Evolutionary conservation across 2,329 filamentous ascomycete species (phyloP).

Genomic region (Fusarium pilosicola): DNA sequence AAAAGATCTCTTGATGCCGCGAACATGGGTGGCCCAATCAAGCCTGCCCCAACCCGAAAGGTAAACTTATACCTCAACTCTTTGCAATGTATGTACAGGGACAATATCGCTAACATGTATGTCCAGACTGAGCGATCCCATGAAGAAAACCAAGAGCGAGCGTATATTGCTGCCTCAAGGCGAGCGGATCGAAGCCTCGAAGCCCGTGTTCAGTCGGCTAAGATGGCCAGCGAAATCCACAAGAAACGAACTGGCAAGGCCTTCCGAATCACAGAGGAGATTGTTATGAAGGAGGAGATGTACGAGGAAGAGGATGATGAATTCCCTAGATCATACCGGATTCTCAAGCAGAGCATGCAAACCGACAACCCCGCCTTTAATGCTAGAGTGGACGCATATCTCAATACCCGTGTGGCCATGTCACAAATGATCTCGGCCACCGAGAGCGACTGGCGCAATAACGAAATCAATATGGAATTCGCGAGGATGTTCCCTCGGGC

Average conservation of each 20-base stretch:
- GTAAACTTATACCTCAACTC: constrained; percentile 25
- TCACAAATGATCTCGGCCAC: constrained; percentile 52
- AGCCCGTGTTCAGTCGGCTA: constrained; percentile 86
- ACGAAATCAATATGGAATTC: constrained; percentile 60
- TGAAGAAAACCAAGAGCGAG: constrained; percentile 85
- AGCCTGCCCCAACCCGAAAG: constrained; percentile 45
- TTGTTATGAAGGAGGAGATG: constrained; percentile 92
- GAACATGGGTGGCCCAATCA: constrained; percentile 39
- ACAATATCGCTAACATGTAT: neutral
- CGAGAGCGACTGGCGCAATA: constrained; percentile 54
- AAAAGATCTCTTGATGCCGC: constrained; percentile 51
- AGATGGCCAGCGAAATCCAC: constrained; percentile 90
- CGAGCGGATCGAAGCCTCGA: constrained; percentile 88
- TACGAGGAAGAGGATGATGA: constrained; percentile 95
- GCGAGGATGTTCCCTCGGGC: constrained; percentile 58
- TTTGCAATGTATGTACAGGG: neutral
- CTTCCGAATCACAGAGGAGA: constrained; percentile 83
- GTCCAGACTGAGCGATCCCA: constrained; percentile 77
- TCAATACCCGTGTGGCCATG: constrained; percentile 56
- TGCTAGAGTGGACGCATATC: constrained; percentile 63
- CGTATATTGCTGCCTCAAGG: constrained; percentile 91
- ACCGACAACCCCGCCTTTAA: constrained; percentile 70
- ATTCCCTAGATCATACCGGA: constrained; percentile 71
- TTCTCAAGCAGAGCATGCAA: constrained; percentile 70
- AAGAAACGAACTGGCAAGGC: constrained; percentile 85